A percentile compares a stretch with the other conserved stretches of the same genome.
phyloP scores from a whole-genome alignment of 2,329 filamentous ascomycete genomes.

The Fusarium praegraminearum region DNA sequence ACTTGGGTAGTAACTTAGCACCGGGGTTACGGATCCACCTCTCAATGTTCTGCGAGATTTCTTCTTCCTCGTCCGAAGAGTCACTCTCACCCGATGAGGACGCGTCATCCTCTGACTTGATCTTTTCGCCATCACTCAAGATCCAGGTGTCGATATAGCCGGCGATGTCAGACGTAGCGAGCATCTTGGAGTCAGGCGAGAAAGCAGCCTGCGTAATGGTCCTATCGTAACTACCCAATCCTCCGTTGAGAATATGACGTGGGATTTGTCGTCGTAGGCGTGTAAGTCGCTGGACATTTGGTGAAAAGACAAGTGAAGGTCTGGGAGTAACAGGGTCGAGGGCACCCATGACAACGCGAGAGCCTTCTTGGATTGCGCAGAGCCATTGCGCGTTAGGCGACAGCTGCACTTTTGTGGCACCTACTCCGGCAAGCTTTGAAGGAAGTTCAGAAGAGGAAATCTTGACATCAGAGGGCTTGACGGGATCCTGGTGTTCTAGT shows the following conservation, averaged over 20 bases:
- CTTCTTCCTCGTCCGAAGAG: constrained; percentile 60
- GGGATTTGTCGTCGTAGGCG: constrained; percentile 67
- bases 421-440: constrained; percentile 65
- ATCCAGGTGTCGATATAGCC: constrained; percentile 92
- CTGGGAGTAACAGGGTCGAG: constrained; percentile 40
- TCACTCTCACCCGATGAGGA: constrained; percentile 56
- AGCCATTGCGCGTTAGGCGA: constrained; percentile 79
- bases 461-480: constrained; percentile 69
- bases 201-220: constrained; percentile 81
- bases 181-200: constrained; percentile 80
- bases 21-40: constrained; percentile 82
- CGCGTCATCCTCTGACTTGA: constrained; percentile 52
- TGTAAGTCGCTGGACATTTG: constrained; percentile 58
- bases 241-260: constrained; percentile 70
- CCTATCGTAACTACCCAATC: constrained; percentile 80
- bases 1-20: constrained; percentile 75
- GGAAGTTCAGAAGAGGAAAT: constrained; percentile 79
- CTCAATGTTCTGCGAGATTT: constrained; percentile 56
- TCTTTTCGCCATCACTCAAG: constrained; percentile 59
- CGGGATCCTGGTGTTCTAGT: constrained; percentile 64
- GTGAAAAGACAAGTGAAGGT: constrained; percentile 49
- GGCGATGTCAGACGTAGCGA: constrained; percentile 83
- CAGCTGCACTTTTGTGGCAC: constrained; percentile 77
- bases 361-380: constrained; percentile 71
- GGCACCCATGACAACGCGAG: constrained; percentile 63